These are phyloP conservation scores for Lepiota venenata DNA, from an alignment of 768 basidiomycete species.

Conservation along the genomic window DNA sequence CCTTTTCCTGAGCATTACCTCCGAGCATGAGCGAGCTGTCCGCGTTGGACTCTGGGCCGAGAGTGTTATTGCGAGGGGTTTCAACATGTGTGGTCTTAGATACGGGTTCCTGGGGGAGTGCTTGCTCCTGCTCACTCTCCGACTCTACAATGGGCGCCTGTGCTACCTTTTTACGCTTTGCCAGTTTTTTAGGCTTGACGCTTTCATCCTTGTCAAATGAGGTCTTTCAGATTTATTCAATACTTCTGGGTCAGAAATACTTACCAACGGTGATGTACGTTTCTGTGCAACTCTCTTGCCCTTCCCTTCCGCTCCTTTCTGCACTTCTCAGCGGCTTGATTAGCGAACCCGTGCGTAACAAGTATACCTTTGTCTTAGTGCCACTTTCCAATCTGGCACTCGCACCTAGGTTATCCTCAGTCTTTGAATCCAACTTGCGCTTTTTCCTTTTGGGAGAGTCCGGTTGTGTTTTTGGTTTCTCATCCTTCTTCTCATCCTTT, in stretches of 20 bases:
- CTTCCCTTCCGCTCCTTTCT: slow-evolving; percentile 10
- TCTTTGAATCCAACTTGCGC: slow-evolving; percentile 11
- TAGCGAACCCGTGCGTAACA: neutral
- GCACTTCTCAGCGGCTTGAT: slow-evolving; percentile 10
- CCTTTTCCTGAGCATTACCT: neutral
- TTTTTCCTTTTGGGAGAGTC: slow-evolving; percentile 13
- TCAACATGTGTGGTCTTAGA: neutral
- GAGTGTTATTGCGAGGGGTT: neutral
- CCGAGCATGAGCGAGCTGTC: neutral
- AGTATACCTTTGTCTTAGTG: neutral
- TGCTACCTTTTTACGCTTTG: slow-evolving; percentile 1
- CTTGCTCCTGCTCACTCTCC: neutral
- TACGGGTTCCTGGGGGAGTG: neutral
- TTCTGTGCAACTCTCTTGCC: slow-evolving; percentile 7
- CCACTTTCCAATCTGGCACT: slow-evolving; percentile 8
- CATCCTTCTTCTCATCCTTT: slow-evolving; percentile 8
- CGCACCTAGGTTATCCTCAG: neutral
- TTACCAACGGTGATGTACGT: neutral
- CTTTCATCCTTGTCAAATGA: neutral
- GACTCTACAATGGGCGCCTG: neutral
- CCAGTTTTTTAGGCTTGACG: neutral
- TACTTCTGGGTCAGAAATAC: neutral
- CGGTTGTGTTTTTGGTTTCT: slow-evolving; percentile 1
- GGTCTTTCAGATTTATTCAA: neutral
- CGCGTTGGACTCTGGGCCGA: neutral